These are phyloP conservation scores for Penicillium sp. DNA, from an alignment of 2,329 filamentous ascomycete species.

Conservation along the genomic window DNA sequence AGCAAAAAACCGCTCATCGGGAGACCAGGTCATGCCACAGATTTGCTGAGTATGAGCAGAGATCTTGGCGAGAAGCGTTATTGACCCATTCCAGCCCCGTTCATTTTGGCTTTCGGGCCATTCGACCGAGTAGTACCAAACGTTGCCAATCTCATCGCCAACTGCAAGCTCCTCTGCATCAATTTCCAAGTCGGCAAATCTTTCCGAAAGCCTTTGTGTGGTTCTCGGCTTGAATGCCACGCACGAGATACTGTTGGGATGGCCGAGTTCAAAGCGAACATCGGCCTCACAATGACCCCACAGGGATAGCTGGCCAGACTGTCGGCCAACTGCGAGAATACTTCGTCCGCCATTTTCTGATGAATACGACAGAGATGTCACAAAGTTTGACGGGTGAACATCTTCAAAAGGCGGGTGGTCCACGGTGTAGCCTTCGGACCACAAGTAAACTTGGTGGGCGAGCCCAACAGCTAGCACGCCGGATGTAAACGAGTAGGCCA, in stretches of 20 bases:
- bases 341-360: slow-evolving; percentile 67
- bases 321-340: slow-evolving; percentile 80
- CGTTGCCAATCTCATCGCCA: slow-evolving; percentile 72
- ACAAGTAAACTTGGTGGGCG: slow-evolving; percentile 73
- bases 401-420: slow-evolving; percentile 55
- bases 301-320: slow-evolving; percentile 68
- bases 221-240: slow-evolving; percentile 70
- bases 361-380: slow-evolving; percentile 89
- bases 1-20: slow-evolving; percentile 69
- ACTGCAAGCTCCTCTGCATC: slow-evolving; percentile 78
- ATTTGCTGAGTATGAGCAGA: slow-evolving; percentile 80
- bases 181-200: slow-evolving; percentile 48
- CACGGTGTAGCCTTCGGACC: slow-evolving; percentile 73
- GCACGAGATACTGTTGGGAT: slow-evolving; percentile 69
- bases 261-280: slow-evolving; percentile 69
- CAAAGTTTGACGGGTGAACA: slow-evolving; percentile 46
- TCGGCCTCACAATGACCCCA: slow-evolving; percentile 65
- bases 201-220: slow-evolving; percentile 48
- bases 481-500: slow-evolving; percentile 74
- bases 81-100: slow-evolving; percentile 69
- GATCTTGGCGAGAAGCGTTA: slow-evolving; percentile 72
- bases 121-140: slow-evolving; percentile 87
- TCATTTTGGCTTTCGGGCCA: slow-evolving; percentile 60
- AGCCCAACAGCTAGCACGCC: slow-evolving; percentile 79
- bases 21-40: slow-evolving; percentile 86